A percentile compares a stretch with the other conserved stretches of the same genome.
phyloP scores from a whole-genome alignment of 108 stramenopile species.

The Fragilaria radians region DNA sequence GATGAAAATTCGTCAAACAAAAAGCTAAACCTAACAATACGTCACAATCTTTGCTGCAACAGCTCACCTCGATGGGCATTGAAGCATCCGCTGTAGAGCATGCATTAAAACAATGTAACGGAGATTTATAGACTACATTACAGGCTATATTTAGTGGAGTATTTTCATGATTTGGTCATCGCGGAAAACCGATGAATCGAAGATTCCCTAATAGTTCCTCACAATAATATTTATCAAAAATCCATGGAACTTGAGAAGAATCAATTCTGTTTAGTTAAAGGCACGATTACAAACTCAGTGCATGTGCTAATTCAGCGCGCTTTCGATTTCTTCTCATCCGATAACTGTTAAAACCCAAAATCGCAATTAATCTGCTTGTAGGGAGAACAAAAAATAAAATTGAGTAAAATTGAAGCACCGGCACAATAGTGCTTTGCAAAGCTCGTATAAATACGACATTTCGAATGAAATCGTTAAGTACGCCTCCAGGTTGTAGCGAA shows the following conservation, averaged over 20 bases:
- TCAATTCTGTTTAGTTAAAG: too few species aligned
- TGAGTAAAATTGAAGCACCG: conserved; percentile 62
- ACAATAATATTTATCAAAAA: not conserved
- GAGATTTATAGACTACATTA: not conserved
- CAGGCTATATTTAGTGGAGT: not conserved
- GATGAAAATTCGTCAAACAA: not conserved
- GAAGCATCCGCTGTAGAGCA: not conserved
- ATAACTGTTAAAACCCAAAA: conserved; percentile 13
- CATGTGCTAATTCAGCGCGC: conserved; percentile 7
- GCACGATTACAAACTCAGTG: not conserved
- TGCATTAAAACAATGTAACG: not conserved
- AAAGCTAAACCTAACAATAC: not conserved
- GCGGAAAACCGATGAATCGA: not conserved
- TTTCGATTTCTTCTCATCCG: conserved; percentile 3
- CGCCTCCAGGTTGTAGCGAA: conserved; percentile 49
- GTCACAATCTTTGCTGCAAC: not conserved
- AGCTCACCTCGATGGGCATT: not conserved
- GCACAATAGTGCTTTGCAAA: conserved; percentile 20
- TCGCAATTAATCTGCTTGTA: conserved; percentile 27
- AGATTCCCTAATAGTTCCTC: not conserved
- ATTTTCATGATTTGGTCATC: not conserved
- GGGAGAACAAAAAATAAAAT: conserved; percentile 55
- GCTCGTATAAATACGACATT: conserved; percentile 4
- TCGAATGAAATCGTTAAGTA: conserved; percentile 23
- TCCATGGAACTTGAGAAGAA: not conserved